phyloP scores from a whole-genome alignment of 495 filamentous ascomycete genomes.

The Xylona heveae region DNA sequence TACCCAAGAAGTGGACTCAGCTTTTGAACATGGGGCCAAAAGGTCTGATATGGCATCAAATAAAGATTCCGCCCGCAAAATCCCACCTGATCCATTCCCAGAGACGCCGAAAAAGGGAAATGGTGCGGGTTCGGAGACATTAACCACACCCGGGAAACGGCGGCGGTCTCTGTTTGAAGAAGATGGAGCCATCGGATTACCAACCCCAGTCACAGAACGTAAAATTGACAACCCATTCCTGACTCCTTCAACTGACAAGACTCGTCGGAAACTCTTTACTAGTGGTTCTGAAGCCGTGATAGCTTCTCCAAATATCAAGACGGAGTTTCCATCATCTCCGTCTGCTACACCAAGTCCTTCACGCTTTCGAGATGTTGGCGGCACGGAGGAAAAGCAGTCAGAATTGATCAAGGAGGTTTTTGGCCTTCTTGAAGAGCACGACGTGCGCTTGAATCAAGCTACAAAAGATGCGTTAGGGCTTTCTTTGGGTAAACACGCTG shows the following conservation, averaged over 20 bases:
- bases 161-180: constrained; percentile 14
- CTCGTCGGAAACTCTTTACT: neutral
- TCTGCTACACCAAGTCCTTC: constrained; percentile 28
- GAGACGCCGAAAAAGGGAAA: constrained; percentile 29
- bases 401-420: constrained; percentile 29
- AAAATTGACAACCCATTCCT: constrained; percentile 11
- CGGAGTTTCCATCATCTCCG: constrained; percentile 9
- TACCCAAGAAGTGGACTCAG: constrained; percentile 3
- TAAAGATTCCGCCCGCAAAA: neutral
- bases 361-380: constrained; percentile 15
- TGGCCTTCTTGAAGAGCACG: constrained; percentile 24
- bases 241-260: constrained; percentile 9
- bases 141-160: constrained; percentile 31
- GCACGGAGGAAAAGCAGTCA: constrained; percentile 18
- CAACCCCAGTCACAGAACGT: constrained; percentile 8
- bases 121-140: constrained; percentile 19
- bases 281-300: neutral
- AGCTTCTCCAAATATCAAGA: constrained; percentile 1
- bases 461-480: constrained; percentile 21
- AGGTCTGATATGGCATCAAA: neutral
- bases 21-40: neutral
- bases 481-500: constrained; percentile 31
- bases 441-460: constrained; percentile 20
- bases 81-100: constrained; percentile 15
- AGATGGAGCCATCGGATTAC: constrained; percentile 3